Base-by-base conservation (phyloP, 139 green algal genomes). In the Tetradesmus obliquus region DNA sequence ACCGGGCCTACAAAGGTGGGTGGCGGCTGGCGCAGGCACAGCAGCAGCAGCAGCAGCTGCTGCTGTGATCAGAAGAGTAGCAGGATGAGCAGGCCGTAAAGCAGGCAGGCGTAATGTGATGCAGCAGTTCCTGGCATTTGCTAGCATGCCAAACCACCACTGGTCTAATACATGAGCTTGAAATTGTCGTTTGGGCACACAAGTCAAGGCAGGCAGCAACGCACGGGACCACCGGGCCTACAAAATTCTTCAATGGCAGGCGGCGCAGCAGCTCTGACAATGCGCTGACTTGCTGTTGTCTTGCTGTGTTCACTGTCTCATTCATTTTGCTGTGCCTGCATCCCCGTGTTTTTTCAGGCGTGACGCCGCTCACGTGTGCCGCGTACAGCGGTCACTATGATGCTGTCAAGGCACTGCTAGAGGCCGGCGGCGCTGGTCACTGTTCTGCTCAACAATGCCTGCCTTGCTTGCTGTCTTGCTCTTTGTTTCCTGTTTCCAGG, bases 1-100 rank as follows among this genome's bases (percentile, higher is more conserved):
- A 90, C 71, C n/a, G 86, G 71, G 86, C 86, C 12, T 90, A 90
- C 86, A 90, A 90, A 53, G 86, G 86, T 90, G 58, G 58, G 86
- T 58, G 74, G 2, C 22, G n/a, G 6, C 15, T 54, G n/a, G 1
- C 60, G 19, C 12, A 22, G 60, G 60, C 60, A 22, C 2, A 13
- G 10, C 3, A 13, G 45, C 72, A 81, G 24, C 76, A 17, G n/a
- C n/a, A 53, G 76, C 76, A 17, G 76, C 76, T 32, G 76, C n/a
- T 82, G 76, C 76, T 32, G 76, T 69, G 15, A 3, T 5, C 5
- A 86, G 53, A 4, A 55, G 8, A 13, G 9, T 20, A 82, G 13
- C 62, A 24, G 17, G 5, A 76, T 19, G 15, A 24, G 17, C 66
- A 24, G 66, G 32, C 32, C 32, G 32, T 45, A 45, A 45, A 45